These are phyloP conservation scores for Manihot esculenta DNA, from an alignment of 441 rosid species.

Conservation along the genomic window DNA sequence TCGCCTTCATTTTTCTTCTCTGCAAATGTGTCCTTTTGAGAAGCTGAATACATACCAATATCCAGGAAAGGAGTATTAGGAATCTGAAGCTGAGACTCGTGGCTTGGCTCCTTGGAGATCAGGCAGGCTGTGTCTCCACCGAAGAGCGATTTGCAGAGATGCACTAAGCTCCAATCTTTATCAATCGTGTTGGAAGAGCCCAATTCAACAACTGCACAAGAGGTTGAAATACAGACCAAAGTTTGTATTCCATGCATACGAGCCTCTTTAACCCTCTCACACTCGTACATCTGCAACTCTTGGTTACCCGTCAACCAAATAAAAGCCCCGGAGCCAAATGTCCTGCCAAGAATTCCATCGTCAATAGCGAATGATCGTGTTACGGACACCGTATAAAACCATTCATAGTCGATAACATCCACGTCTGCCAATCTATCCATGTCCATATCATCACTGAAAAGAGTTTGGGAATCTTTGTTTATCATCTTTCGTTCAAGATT, in stretches of 20 bases:
- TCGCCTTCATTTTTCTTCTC: conserved; percentile 9
- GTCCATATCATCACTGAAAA: conserved; percentile 32
- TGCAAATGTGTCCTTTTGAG: conserved; percentile 7
- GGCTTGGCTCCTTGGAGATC: conserved; percentile 6
- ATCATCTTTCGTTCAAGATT: conserved; percentile 20
- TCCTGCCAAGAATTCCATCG: conserved; percentile 35
- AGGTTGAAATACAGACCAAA: conserved; percentile 40
- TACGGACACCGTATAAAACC: conserved; percentile 39
- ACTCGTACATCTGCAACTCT: conserved; percentile 32
- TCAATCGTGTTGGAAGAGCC: conserved; percentile 40
- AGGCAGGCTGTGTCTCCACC: conserved; percentile 16
- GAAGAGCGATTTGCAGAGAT: conserved; percentile 36
- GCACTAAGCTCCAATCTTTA: conserved; percentile 40
- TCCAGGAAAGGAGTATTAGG: conserved; percentile 20
- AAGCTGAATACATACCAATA: conserved; percentile 16
- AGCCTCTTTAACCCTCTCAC: conserved; percentile 50
- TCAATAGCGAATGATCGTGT: conserved; percentile 28
- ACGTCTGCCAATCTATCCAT: conserved; percentile 23
- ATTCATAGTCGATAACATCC: conserved; percentile 27
- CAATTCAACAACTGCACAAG: conserved; percentile 49
- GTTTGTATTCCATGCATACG: conserved; percentile 43
- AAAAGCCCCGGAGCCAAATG: conserved; percentile 35
- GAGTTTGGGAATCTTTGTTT: conserved; percentile 23
- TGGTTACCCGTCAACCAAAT: conserved; percentile 40
- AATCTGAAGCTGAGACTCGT: conserved; percentile 10